phyloP scores from a whole-genome alignment of 2,329 filamentous ascomycete genomes.

The Fusarium sp. region DNA sequence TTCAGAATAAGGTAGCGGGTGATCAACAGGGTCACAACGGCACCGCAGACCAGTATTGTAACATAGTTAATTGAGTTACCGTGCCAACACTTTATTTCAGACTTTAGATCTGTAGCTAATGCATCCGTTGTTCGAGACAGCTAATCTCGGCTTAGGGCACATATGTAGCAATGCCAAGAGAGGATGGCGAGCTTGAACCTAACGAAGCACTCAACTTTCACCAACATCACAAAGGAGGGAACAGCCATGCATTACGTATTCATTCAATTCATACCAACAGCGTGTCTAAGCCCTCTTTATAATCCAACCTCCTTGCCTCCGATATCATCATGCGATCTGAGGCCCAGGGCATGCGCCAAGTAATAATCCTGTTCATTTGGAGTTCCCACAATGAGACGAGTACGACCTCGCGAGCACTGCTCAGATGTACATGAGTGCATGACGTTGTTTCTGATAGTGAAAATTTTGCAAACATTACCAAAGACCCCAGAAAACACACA shows the following conservation, averaged over 20 bases:
- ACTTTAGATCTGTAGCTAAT: too few species aligned
- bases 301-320: too few species aligned
- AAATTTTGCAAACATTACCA: background rate
- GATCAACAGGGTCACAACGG: too few species aligned
- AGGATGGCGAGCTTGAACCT: too few species aligned
- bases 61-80: too few species aligned
- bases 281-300: background rate
- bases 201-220: background rate
- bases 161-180: too few species aligned
- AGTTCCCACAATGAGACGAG: background rate
- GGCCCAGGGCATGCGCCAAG: background rate
- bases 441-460: background rate
- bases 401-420: background rate
- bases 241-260: background rate
- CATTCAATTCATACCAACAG: background rate
- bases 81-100: too few species aligned
- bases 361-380: background rate
- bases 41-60: background rate
- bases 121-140: too few species aligned
- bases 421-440: background rate
- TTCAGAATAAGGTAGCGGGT: too few species aligned
- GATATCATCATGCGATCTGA: background rate
- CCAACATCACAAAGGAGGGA: background rate
- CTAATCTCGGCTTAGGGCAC: too few species aligned
- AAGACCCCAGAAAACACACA: background rate